phyloP scores from a whole-genome alignment of 805 yeast species.

The Middelhovenomyces tepae region DNA sequence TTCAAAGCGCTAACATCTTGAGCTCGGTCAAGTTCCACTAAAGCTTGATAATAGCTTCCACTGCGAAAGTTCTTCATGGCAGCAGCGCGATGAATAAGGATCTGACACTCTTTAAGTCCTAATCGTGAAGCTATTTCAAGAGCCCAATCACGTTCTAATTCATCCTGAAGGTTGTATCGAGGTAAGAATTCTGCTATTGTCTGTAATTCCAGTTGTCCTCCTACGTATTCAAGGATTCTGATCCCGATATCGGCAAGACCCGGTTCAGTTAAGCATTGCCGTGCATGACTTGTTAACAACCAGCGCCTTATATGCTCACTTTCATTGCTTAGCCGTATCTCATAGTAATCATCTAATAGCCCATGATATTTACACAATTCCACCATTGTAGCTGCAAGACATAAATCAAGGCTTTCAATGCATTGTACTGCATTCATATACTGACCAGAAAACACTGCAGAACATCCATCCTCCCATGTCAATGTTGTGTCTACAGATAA shows the following conservation, averaged over 20 bases:
- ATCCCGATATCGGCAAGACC: constrained; percentile 20
- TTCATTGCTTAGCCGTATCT: constrained; percentile 12
- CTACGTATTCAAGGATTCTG: constrained; percentile 18
- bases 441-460: constrained; percentile 21
- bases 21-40: constrained; percentile 17
- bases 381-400: constrained; percentile 23
- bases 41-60: constrained; percentile 17
- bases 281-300: constrained; percentile 20
- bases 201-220: constrained; percentile 12
- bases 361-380: constrained; percentile 23
- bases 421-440: constrained; percentile 18
- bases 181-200: constrained; percentile 15
- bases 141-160: constrained; percentile 15
- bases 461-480: constrained; percentile 23
- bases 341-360: constrained; percentile 20
- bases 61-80: constrained; percentile 10
- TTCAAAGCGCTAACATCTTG: constrained; percentile 16
- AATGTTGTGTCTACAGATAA: constrained; percentile 21
- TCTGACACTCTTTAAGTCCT: constrained; percentile 4
- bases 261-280: constrained; percentile 15
- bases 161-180: background rate
- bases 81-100: constrained; percentile 8
- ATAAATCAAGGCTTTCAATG: constrained; percentile 20
- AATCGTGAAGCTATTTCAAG: constrained; percentile 4
- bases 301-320: too few relatives aligned